phyloP scores from a whole-genome alignment of 1,284 basidiomycete genomes.

The Malassezia sympodialis region DNA sequence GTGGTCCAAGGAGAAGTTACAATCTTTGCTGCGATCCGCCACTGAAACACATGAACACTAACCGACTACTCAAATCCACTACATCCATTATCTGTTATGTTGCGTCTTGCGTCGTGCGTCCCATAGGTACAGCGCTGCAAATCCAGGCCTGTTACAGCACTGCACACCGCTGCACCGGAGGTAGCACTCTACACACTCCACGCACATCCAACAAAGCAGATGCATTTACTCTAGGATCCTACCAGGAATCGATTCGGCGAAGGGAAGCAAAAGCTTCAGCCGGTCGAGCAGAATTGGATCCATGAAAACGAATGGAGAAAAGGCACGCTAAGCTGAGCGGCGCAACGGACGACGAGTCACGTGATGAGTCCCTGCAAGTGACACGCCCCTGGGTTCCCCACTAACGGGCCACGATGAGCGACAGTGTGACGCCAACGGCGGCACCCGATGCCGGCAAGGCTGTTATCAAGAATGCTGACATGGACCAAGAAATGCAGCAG shows the following conservation, averaged over 20 bases:
- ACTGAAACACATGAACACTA: not conserved
- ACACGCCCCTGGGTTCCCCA: not conserved
- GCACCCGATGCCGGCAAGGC: conserved; percentile 49
- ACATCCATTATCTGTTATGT: not conserved
- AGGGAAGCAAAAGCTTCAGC: conserved; percentile 1
- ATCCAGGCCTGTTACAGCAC: conserved; percentile 20
- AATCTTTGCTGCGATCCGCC: not conserved
- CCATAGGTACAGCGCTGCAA: not conserved
- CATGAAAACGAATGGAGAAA: not conserved
- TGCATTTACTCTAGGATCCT: conserved; percentile 17
- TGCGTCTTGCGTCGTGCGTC: not conserved
- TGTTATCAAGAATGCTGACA: conserved; percentile 92
- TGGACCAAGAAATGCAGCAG: conserved; percentile 91
- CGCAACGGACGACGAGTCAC: not conserved
- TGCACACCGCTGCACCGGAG: not conserved
- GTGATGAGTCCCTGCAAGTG: not conserved
- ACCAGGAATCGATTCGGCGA: conserved; percentile 21
- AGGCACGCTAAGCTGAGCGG: not conserved
- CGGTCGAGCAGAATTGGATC: conserved; percentile 21
- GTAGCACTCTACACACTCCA: not conserved
- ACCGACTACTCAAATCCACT: not conserved
- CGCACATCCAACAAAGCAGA: not conserved
- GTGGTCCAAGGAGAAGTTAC: not conserved
- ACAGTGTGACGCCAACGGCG: not conserved
- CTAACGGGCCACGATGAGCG: not conserved